A percentile compares a stretch with the other conserved stretches of the same genome.
phyloP scores from a whole-genome alignment of 129 eudicot genomes.

The Gnaphalium uliginosum region DNA sequence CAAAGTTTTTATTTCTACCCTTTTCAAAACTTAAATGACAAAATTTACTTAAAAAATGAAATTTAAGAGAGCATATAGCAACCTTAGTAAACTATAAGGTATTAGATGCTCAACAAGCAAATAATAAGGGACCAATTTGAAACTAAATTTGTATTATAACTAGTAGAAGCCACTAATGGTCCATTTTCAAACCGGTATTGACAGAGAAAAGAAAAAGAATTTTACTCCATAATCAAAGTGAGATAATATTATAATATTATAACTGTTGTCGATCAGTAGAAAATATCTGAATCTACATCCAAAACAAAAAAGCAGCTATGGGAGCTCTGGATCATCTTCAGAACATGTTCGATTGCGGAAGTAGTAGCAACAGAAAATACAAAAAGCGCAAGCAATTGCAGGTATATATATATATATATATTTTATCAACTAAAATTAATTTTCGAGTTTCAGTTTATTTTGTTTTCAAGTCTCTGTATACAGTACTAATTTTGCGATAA shows the following conservation, averaged over 20 bases:
- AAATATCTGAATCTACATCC: constrained; percentile 36
- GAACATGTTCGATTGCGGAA: constrained; percentile 61
- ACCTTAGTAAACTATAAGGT: constrained; percentile 3
- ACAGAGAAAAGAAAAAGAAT: neutral
- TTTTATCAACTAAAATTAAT: no score
- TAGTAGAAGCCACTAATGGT: neutral
- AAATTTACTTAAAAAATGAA: neutral
- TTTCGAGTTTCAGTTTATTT: neutral
- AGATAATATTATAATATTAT: constrained; percentile 3
- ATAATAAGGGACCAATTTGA: neutral
- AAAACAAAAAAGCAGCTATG: constrained; percentile 45
- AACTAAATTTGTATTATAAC: constrained; percentile 27
- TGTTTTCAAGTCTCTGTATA: neutral
- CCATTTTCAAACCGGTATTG: constrained; percentile 29
- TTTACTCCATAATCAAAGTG: neutral
- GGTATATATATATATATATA: no score
- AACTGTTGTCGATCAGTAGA: neutral
- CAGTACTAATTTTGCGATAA: no score
- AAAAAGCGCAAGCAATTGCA: constrained; percentile 81
- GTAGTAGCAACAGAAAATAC: constrained; percentile 49
- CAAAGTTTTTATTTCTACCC: neutral
- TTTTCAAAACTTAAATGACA: no score
- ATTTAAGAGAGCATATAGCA: neutral
- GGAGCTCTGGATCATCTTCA: constrained; percentile 85
- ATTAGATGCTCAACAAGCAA: neutral